Conservation (phyloP, 1,284 basidiomycete species). For the Cutaneotrichosporon cutaneum region DNA sequence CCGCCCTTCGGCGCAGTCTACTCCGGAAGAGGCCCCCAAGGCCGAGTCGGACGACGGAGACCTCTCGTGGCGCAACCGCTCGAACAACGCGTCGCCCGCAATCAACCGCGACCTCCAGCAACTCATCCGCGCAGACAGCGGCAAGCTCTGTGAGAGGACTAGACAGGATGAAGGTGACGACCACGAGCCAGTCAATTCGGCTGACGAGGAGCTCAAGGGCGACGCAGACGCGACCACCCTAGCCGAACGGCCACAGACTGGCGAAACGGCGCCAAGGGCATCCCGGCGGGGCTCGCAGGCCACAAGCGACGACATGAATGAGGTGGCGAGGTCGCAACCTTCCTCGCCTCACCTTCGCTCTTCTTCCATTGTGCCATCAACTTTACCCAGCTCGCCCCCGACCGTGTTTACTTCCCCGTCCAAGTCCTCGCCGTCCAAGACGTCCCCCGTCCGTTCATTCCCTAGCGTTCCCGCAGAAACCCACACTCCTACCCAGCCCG, state of each 20-base stretch:
- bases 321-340: not conserved
- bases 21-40: not conserved
- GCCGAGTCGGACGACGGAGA: not conserved
- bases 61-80: not conserved
- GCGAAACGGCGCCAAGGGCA: conserved; percentile 6
- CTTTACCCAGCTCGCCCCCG: not conserved
- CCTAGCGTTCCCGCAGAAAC: not conserved
- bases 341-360: not conserved
- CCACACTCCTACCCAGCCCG: not conserved
- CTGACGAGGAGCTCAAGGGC: conserved; percentile 9
- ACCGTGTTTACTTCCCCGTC: conserved; percentile 1
- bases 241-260: conserved; percentile 6
- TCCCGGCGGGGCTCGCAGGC: conserved; percentile 3
- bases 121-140: not conserved
- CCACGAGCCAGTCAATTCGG: conserved; percentile 6
- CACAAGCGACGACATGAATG: conserved; percentile 6
- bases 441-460: not conserved
- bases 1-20: not conserved
- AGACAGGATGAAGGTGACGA: conserved; percentile 8
- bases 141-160: conserved; percentile 4
- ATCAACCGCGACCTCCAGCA: conserved; percentile 2
- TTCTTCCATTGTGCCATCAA: conserved; percentile 1
- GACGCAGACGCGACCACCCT: conserved; percentile 2
- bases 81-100: not conserved
- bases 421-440: conserved; percentile 2